Evolutionary conservation across 2,329 filamentous ascomycete species (phyloP).

Genomic region (Pseudogymnoascus sp.): DNA sequence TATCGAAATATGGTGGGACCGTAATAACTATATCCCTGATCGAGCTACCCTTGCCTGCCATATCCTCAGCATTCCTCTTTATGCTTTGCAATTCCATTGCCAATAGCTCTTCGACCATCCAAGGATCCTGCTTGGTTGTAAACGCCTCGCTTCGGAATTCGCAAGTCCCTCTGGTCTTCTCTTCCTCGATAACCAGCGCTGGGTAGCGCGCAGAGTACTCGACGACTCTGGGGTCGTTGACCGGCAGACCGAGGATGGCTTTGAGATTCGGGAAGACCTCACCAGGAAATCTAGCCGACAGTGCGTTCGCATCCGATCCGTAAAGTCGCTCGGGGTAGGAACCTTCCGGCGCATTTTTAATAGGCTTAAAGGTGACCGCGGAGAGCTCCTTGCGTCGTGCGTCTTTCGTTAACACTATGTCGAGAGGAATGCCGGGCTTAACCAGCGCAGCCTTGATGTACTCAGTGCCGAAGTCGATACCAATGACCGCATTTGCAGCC

Average conservation of each 20-base stretch:
- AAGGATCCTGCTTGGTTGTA: slow-evolving; percentile 50
- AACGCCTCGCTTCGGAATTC: slow-evolving; percentile 73
- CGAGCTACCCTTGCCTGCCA: slow-evolving; percentile 66
- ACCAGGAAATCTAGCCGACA: slow-evolving; percentile 78
- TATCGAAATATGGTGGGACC: slow-evolving; percentile 80
- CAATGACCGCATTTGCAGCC: slow-evolving; percentile 62
- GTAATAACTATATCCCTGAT: slow-evolving; percentile 83
- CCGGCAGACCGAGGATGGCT: slow-evolving; percentile 68
- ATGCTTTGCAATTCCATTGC: slow-evolving; percentile 95
- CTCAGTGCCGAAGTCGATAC: slow-evolving; percentile 89
- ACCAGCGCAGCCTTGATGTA: slow-evolving; percentile 95
- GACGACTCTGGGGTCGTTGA: slow-evolving; percentile 51
- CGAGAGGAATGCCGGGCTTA: slow-evolving; percentile 92
- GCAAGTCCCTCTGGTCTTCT: slow-evolving; percentile 56
- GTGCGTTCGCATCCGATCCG: slow-evolving; percentile 81
- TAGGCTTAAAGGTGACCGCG: slow-evolving; percentile 87
- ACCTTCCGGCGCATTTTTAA: slow-evolving; percentile 53
- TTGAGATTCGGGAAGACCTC: slow-evolving; percentile 96
- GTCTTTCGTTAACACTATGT: slow-evolving; percentile 96
- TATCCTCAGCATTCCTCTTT: slow-evolving; percentile 73
- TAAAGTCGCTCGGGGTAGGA: slow-evolving; percentile 83
- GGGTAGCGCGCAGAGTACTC: slow-evolving; percentile 73
- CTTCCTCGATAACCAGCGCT: slow-evolving; percentile 58
- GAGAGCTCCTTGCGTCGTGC: slow-evolving; percentile 92
- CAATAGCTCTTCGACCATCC: slow-evolving; percentile 84